Evolutionary conservation across 2,329 filamentous ascomycete genomes (phyloP).

Genomic region (Gremmenia infestans): DNA sequence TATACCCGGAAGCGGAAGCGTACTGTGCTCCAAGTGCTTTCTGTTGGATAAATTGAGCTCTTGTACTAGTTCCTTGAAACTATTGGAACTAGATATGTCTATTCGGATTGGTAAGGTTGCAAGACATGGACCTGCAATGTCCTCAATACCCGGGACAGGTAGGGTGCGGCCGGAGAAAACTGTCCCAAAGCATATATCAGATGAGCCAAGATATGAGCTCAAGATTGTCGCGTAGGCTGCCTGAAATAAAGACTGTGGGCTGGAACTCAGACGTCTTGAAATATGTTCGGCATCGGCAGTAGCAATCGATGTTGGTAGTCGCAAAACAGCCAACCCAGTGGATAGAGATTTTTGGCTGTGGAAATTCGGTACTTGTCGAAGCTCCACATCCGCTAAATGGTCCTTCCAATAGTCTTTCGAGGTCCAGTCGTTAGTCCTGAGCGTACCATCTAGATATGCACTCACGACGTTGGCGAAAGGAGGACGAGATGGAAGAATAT

Average conservation of each 20-base stretch:
- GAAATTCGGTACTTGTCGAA: slow-evolving; percentile 54
- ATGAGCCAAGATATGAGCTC: slow-evolving; percentile 54
- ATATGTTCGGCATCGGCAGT: slow-evolving; percentile 22
- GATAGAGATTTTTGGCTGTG: slow-evolving; percentile 34
- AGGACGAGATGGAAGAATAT: slow-evolving; percentile 37
- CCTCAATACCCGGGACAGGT: slow-evolving; percentile 65
- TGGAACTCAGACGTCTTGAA: slow-evolving; percentile 30
- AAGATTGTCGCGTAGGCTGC: slow-evolving; percentile 64
- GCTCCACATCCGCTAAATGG: slow-evolving; percentile 53
- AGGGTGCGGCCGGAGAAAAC: slow-evolving; percentile 78
- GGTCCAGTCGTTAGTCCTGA: slow-evolving; percentile 32
- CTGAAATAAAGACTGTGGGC: slow-evolving; percentile 71
- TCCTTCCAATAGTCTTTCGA: slow-evolving; percentile 65
- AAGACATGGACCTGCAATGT: slow-evolving; percentile 75
- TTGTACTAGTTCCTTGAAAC: slow-evolving; percentile 55
- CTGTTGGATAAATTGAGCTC: slow-evolving; percentile 62
- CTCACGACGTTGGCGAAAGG: slow-evolving; percentile 57
- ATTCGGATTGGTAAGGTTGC: slow-evolving; percentile 68
- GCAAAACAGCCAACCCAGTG: slow-evolving; percentile 26
- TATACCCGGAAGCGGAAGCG: slow-evolving; percentile 64
- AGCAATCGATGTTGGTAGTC: slow-evolving; percentile 30
- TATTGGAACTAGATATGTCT: slow-evolving; percentile 47
- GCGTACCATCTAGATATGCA: slow-evolving; percentile 37
- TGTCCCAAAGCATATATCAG: slow-evolving; percentile 69
- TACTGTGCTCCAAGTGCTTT: slow-evolving; percentile 57